Evolutionary conservation across 306 rosid species (phyloP).

Genomic region (Sechiopsis laciniata): DNA sequence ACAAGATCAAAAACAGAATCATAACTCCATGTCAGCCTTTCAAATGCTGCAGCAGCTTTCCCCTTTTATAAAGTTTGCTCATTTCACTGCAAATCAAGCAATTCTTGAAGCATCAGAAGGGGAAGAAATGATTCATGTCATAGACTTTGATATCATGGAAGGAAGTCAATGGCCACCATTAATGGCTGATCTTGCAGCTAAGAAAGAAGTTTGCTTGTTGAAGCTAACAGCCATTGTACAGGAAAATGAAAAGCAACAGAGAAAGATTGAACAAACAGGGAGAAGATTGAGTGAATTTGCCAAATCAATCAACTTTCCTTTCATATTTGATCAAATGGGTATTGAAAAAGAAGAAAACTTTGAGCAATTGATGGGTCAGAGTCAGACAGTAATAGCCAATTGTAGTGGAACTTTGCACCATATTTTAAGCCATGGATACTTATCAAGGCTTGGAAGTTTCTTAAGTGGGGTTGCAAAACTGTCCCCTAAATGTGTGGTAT

Average conservation of each 20-base stretch:
- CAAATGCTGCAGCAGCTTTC: constrained; percentile 59
- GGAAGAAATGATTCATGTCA: constrained; percentile 40
- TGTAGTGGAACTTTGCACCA: constrained; percentile 50
- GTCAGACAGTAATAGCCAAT: constrained; percentile 34
- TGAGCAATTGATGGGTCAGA: constrained; percentile 26
- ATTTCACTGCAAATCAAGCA: constrained; percentile 70
- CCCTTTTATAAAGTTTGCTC: constrained; percentile 61
- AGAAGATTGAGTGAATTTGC: constrained; percentile 57
- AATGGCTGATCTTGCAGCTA: constrained; percentile 55
- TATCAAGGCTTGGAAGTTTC: constrained; percentile 35
- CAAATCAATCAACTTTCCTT: constrained; percentile 43
- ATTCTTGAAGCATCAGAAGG: constrained; percentile 52
- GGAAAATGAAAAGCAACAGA: constrained; percentile 27
- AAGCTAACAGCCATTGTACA: constrained; percentile 47
- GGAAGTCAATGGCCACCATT: constrained; percentile 69
- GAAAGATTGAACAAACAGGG: constrained; percentile 41
- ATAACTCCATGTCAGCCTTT: constrained; percentile 31
- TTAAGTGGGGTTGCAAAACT: constrained; percentile 37
- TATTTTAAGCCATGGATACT: constrained; percentile 34
- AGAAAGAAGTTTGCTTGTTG: constrained; percentile 34
- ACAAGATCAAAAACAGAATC: constrained; percentile 11
- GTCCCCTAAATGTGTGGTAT: constrained; percentile 47
- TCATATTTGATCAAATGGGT: constrained; percentile 37
- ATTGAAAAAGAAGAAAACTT: constrained; percentile 37
- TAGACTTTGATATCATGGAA: constrained; percentile 67